A percentile compares a stretch with the other conserved stretches of the same genome.
phyloP scores from a whole-genome alignment of 352 stramenopile genomes.

The Saprolegnia parasitica region DNA sequence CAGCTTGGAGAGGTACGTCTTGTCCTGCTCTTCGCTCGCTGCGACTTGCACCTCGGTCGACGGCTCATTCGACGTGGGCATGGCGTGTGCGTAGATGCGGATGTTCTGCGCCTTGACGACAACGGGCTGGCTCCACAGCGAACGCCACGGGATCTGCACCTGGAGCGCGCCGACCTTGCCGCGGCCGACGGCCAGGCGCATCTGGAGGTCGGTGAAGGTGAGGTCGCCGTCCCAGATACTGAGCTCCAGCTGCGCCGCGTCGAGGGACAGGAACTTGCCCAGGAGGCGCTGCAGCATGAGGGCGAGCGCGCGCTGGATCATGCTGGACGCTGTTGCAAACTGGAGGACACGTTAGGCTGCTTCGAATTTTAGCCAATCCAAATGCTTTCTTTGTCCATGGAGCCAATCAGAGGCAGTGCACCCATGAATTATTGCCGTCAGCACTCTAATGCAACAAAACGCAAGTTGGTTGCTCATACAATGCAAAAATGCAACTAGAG shows the following conservation, averaged over 20 bases:
- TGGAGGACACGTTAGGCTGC: neutral
- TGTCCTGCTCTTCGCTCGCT: conserved; percentile 26
- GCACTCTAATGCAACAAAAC: neutral
- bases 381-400: neutral
- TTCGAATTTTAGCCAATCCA: conserved; percentile 28
- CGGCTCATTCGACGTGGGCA: neutral
- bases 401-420: neutral
- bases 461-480: neutral
- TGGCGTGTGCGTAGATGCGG: conserved; percentile 39
- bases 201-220: conserved; percentile 74
- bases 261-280: conserved; percentile 85
- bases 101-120: conserved; percentile 71
- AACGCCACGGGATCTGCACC: conserved; percentile 81
- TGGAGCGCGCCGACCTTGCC: conserved; percentile 69
- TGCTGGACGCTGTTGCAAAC: conserved; percentile 29
- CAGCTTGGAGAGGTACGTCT: conserved; percentile 72
- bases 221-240: conserved; percentile 83
- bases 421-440: neutral
- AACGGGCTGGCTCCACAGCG: conserved; percentile 77
- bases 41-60: neutral
- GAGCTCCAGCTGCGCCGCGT: conserved; percentile 77
- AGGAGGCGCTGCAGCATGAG: conserved; percentile 82
- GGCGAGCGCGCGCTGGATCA: conserved; percentile 79
- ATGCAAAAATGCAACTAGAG: neutral
- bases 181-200: conserved; percentile 73